Evolutionary conservation across 495 filamentous ascomycete species (phyloP).

Genomic region (Aspergillus bertholletiae): DNA sequence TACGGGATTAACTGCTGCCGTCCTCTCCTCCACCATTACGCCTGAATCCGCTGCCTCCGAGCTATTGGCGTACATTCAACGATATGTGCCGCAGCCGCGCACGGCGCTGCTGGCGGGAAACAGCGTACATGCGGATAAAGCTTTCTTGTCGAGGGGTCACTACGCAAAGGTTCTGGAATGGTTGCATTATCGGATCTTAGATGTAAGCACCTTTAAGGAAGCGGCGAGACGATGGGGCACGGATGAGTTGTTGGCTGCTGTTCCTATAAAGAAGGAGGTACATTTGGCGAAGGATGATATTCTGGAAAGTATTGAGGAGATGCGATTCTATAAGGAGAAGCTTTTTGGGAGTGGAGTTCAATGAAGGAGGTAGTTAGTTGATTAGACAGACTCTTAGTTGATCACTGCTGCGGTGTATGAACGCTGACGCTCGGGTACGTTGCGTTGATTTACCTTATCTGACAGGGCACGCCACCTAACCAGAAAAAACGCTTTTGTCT

Average conservation of each 20-base stretch:
- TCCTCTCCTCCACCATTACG: constrained; percentile 68
- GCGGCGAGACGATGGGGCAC: constrained; percentile 78
- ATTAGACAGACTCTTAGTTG: neutral
- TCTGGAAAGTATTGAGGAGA: constrained; percentile 90
- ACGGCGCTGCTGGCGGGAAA: constrained; percentile 82
- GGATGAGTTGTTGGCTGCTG: constrained; percentile 49
- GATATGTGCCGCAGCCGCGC: constrained; percentile 58
- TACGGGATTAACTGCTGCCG: constrained; percentile 76
- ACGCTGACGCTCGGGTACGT: too few relatives aligned
- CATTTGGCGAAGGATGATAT: constrained; percentile 90
- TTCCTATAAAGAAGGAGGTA: constrained; percentile 67
- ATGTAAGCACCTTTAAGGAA: constrained; percentile 90
- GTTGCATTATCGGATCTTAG: constrained; percentile 85
- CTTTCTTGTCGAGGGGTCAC: constrained; percentile 71
- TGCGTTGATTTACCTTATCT: too few relatives aligned
- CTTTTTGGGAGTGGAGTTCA: constrained; percentile 23
- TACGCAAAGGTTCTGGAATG: constrained; percentile 70
- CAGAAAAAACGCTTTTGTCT: too few relatives aligned
- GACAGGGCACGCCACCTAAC: too few relatives aligned
- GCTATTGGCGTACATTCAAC: constrained; percentile 74
- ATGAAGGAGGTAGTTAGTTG: neutral
- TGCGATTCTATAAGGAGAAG: constrained; percentile 64
- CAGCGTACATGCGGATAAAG: constrained; percentile 83
- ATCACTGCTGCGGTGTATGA: neutral
- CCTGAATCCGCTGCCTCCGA: constrained; percentile 66